Evolutionary conservation across 352 stramenopile genomes (phyloP), one percentile per base, ranked within the genome.

Genomic region (Globisporangium cederbergense): DNA sequence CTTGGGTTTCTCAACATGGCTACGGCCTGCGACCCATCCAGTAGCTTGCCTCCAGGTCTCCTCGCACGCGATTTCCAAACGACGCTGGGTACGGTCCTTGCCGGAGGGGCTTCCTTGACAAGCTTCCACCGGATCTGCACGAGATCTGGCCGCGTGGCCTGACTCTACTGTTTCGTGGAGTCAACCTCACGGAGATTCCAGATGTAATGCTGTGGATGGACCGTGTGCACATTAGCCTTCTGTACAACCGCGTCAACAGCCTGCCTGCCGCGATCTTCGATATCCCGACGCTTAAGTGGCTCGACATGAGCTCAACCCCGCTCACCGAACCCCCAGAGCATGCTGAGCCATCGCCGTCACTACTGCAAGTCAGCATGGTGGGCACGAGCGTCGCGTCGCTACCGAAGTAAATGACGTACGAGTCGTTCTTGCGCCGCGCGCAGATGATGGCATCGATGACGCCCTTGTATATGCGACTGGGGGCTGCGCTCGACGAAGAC

Each of bases 1-100:
- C 42, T 64, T 34, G 1, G 3, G 4, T n/a, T 18, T 7, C 6
- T 14, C 32, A 58, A 58, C 58, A 22, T 51, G 20, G 16, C 47
- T 22, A 10, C 43, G 14, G 25, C 43, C 34, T 43, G 30, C 10
- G 20, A 66, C 6, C 9, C 16, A 20, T 62, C 57, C 20, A 58
- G 36, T 4, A 42, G 25, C 8, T 42, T 72, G 3, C 66, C 66
- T 2, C 55, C 62, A 0, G 36, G 54, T 2, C 45, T 68, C 8
- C n/a, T 64, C 7, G 14, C 38, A 9, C 32, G 2, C 18, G 62
- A 59, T n/a, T 59, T 68, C 18, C 54, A 36, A 2, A 22, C n/a
- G 57, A 57, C 55, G 13, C 7, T 64, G 16, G 45, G 45, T 16
- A 42, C 53, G 4, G 2, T 57, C 43, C 8, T 58, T 58, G 13